A percentile compares a stretch with the other conserved stretches of the same genome.
Evolutionary conservation across 129 eudicot genomes (phyloP).

Genomic region (Chrysanthemum makinoi): DNA sequence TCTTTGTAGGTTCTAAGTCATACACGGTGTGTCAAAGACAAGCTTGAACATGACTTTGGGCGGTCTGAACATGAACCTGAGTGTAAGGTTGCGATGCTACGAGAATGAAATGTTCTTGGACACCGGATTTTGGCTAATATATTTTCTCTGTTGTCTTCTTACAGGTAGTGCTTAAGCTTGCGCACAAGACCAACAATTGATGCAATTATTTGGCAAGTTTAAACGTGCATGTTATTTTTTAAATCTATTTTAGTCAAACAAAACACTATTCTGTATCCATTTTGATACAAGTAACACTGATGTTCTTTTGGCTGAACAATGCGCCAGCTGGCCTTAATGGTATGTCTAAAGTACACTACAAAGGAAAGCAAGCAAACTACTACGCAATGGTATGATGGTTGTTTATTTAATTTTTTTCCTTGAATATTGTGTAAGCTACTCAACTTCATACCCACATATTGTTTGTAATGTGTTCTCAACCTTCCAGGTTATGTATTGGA

Average conservation of each 20-base stretch:
- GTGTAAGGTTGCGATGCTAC: conserved; percentile 26
- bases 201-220: conserved; percentile 88
- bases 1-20: too few species aligned
- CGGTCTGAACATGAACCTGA: conserved; percentile 45
- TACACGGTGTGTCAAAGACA: too few species aligned
- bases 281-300: not conserved
- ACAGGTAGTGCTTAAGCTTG: conserved; percentile 71
- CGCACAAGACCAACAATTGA: conserved; percentile 77
- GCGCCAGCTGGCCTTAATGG: conserved; percentile 83
- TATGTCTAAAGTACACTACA: conserved; percentile 76
- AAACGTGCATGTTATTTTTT: conserved; percentile 46
- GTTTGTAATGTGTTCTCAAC: too few species aligned
- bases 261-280: not conserved
- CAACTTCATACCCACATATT: conserved; percentile 10
- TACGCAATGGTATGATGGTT: conserved; percentile 66
- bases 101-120: conserved; percentile 19
- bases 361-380: conserved; percentile 83
- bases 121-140: not conserved
- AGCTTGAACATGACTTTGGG: conserved; percentile 41
- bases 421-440: not conserved
- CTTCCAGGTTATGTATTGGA: too few species aligned
- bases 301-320: conserved; percentile 34
- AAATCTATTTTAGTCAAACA: not conserved
- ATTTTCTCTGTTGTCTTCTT: conserved; percentile 8
- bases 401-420: not conserved